These are phyloP conservation scores for Xerocomellus amylosporus DNA, from an alignment of 768 basidiomycete genomes.

Conservation along the genomic window DNA sequence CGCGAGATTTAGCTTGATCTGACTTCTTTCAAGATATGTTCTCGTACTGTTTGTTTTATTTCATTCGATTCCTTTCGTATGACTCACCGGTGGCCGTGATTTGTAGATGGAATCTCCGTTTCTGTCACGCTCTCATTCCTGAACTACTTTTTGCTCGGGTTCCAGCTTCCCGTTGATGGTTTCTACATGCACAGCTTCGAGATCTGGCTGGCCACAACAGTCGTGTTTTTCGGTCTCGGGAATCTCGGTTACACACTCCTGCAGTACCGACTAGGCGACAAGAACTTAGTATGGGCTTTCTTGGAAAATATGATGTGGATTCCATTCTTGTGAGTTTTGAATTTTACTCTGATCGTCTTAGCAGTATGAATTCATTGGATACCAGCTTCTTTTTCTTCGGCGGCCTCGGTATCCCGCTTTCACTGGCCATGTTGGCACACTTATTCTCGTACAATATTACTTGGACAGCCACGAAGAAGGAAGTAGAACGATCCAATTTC, in stretches of 20 bases:
- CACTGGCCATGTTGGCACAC: constrained; percentile 52
- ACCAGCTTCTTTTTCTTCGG: constrained; percentile 50
- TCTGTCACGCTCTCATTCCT: constrained; percentile 63
- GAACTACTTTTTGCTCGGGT: constrained; percentile 76
- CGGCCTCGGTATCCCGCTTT: constrained; percentile 55
- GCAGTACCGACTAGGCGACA: constrained; percentile 65
- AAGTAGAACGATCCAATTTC: constrained; percentile 86
- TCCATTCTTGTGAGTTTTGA: constrained; percentile 37
- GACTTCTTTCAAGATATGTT: constrained; percentile 40
- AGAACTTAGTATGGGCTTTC: constrained; percentile 22
- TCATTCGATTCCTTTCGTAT: not conserved
- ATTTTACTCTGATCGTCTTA: not conserved
- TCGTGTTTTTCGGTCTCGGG: constrained; percentile 76
- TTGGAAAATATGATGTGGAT: constrained; percentile 28
- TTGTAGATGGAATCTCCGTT: constrained; percentile 54
- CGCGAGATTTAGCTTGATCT: constrained; percentile 1
- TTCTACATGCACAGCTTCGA: constrained; percentile 80
- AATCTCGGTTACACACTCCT: constrained; percentile 69
- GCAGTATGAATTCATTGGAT: constrained; percentile 4
- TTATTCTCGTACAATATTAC: constrained; percentile 56
- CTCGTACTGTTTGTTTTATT: constrained; percentile 44
- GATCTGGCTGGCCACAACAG: constrained; percentile 72
- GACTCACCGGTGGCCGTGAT: not conserved
- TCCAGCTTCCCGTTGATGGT: constrained; percentile 67
- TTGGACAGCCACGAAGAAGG: constrained; percentile 69